Evolutionary conservation across 352 stramenopile genomes (phyloP), one percentile per base, ranked within the genome.

Genomic region (Blastocystis sp.): DNA sequence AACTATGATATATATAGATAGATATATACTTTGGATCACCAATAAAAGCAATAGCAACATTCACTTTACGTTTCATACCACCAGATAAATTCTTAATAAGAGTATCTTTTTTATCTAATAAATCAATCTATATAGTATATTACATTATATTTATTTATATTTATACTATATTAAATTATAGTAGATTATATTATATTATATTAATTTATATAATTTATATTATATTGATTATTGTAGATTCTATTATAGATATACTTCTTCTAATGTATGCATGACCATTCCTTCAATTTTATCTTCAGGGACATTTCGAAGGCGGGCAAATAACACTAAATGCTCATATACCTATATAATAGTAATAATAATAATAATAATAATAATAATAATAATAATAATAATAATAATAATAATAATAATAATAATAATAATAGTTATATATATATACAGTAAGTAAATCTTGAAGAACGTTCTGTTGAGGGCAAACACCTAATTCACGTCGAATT

Each of bases 381-480:
- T 11, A 6, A 25, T 55, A 25, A 57, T 36, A 6, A 2, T 25
- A 4, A 11, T 11, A 21, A 10, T 9, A 24, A n/a, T n/a, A n/a
- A n/a, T n/a, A n/a, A n/a, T n/a, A n/a, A n/a, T 42, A 42, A 34
- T 42, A 62, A 36, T 59, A 59, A 24, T 11, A 6, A 25, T 55
- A 25, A 57, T 36, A 6, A 2, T 25, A 4, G 11, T 11, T 23
- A 10, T 9, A 24, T 10, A 47, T 2, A 1, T 23, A 1, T 35
- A 84, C 75, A 2, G 76, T 83, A 7, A 88, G 54, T 28, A 85
- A 73, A 35, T 71, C 36, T 43, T 77, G 81, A 3, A 84, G 49
- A 7, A 87, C 75, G 57, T 89, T 75, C 44, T 84, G 72, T 55
- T 89, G 78, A 39, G 80, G 77, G 65, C 79, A 86, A 25, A 87